A percentile compares a stretch with the other conserved stretches of the same genome.
Evolutionary conservation across 108 stramenopile genomes (phyloP).

Genomic region (Cyclostephanos invisitatus): DNA sequence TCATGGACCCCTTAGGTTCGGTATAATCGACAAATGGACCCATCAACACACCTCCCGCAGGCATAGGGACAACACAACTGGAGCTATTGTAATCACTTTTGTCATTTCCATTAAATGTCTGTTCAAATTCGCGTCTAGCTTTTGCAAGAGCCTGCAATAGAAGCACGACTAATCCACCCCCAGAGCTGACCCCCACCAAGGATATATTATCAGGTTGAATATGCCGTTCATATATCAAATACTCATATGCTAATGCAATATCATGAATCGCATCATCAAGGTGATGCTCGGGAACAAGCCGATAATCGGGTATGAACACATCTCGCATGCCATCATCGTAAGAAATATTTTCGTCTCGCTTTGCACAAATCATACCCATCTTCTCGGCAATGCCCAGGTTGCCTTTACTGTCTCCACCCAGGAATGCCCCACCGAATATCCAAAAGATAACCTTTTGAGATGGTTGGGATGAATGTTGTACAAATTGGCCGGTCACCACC

Average conservation of each 20-base stretch:
- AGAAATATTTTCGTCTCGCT: constrained; percentile 34
- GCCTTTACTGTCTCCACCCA: constrained; percentile 68
- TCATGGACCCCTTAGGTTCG: constrained; percentile 63
- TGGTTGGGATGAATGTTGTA: constrained; percentile 47
- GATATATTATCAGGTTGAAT: constrained; percentile 60
- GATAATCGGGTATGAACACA: constrained; percentile 69
- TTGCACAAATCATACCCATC: constrained; percentile 47
- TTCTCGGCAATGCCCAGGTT: constrained; percentile 58
- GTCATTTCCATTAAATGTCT: constrained; percentile 10
- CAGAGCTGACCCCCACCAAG: constrained; percentile 69
- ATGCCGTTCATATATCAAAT: constrained; percentile 44
- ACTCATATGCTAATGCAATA: constrained; percentile 59
- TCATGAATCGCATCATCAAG: constrained; percentile 79
- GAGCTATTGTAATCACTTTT: not conserved
- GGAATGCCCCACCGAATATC: constrained; percentile 81
- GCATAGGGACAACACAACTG: constrained; percentile 33
- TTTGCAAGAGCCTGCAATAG: constrained; percentile 68
- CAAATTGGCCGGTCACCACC: constrained; percentile 61
- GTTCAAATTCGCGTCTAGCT: constrained; percentile 29
- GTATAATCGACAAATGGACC: constrained; percentile 84
- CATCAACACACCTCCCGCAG: constrained; percentile 62
- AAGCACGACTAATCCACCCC: constrained; percentile 63
- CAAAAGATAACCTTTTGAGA: constrained; percentile 69
- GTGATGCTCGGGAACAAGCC: constrained; percentile 63
- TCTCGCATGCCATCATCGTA: constrained; percentile 50